phyloP scores from a whole-genome alignment of 805 yeast species.

The Wickerhamiella azyma region DNA sequence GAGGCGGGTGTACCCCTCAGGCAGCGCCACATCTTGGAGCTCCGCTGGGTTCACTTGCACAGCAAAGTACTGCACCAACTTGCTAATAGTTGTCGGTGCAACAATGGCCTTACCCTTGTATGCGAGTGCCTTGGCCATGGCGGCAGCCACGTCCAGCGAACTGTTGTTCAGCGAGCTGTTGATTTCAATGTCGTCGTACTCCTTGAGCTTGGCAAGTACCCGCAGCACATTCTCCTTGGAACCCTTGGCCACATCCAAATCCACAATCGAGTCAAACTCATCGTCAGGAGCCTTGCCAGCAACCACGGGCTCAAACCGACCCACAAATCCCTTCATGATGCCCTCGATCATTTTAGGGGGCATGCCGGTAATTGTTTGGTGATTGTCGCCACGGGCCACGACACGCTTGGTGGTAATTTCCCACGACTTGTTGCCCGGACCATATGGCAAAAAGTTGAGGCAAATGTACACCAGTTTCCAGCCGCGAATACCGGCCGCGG shows the following conservation, averaged over 20 bases:
- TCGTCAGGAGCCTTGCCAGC: constrained; percentile 41
- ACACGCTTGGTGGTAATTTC: constrained; percentile 48
- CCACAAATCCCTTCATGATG: constrained; percentile 63
- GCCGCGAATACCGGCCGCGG: constrained; percentile 31
- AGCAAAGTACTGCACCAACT: constrained; percentile 30
- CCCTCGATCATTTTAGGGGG: constrained; percentile 38
- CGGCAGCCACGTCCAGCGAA: constrained; percentile 30
- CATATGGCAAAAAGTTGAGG: constrained; percentile 45
- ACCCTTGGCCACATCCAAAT: constrained; percentile 38
- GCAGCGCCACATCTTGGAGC: neutral
- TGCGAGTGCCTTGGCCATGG: constrained; percentile 39
- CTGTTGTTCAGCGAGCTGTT: too few species aligned
- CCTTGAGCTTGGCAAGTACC: constrained; percentile 30
- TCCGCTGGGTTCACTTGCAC: constrained; percentile 25
- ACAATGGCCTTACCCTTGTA: constrained; percentile 41
- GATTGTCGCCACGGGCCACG: constrained; percentile 64
- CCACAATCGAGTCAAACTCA: constrained; percentile 50
- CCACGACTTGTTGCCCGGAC: constrained; percentile 30
- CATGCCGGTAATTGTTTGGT: constrained; percentile 58
- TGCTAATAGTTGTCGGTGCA: constrained; percentile 8
- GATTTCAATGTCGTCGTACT: too few species aligned
- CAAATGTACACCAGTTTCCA: constrained; percentile 47
- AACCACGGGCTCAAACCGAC: constrained; percentile 51
- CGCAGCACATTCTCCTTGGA: constrained; percentile 37
- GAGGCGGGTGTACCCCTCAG: constrained; percentile 8